These are phyloP conservation scores for Lentinula edodes DNA, from an alignment of 768 basidiomycete genomes.

Conservation along the genomic window DNA sequence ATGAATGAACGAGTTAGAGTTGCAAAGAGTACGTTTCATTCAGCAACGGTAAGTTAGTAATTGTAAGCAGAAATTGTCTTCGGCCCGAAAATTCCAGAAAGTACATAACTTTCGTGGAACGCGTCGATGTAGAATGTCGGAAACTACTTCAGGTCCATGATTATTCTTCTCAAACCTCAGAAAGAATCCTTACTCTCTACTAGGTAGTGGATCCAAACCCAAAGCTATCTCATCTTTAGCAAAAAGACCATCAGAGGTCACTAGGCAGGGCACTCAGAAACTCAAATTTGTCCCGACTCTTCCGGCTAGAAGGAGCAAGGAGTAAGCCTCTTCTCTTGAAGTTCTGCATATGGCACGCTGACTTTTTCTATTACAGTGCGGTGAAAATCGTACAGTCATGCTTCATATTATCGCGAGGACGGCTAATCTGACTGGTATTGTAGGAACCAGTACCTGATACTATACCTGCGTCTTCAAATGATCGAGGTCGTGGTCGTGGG, in stretches of 20 bases:
- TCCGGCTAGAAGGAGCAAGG: constrained; percentile 72
- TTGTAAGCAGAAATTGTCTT: background rate
- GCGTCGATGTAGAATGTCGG: constrained; percentile 1
- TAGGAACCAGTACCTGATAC: constrained; percentile 43
- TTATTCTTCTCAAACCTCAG: background rate
- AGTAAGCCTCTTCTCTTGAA: constrained; percentile 39
- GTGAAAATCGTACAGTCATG: constrained; percentile 51
- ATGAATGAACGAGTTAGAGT: background rate
- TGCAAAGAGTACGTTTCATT: background rate
- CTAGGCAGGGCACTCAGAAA: constrained; percentile 67
- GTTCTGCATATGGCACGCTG: background rate
- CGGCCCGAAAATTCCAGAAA: background rate
- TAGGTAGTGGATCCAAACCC: constrained; percentile 20
- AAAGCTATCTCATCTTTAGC: constrained; percentile 77
- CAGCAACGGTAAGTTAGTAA: background rate
- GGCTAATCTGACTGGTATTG: constrained; percentile 5
- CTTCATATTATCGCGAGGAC: background rate
- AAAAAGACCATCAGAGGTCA: constrained; percentile 66
- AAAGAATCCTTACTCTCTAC: background rate
- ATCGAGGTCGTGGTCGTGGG: constrained; percentile 39
- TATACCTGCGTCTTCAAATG: constrained; percentile 25
- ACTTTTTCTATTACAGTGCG: constrained; percentile 37
- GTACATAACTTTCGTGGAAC: background rate
- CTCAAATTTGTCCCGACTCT: constrained; percentile 79
- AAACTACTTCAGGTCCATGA: background rate